Conservation (phyloP, 164 flowering plant species). For the Platanus orientalis region DNA sequence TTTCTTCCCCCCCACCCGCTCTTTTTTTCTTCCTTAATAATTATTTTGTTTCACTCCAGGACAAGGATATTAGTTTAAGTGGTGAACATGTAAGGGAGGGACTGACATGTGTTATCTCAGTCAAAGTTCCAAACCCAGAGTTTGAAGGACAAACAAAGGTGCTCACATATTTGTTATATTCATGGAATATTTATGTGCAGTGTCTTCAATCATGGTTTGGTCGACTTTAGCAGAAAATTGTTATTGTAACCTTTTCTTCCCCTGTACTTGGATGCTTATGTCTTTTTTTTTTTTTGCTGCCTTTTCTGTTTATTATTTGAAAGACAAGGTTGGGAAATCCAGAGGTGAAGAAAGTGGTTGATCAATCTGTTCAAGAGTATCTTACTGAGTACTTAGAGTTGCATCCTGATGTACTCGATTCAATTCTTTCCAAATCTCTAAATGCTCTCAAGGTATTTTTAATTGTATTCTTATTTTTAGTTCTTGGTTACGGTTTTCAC, state of each 20-base stretch:
- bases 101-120: slow-evolving; percentile 84
- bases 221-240: neutral
- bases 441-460: slow-evolving; percentile 84
- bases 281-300: neutral
- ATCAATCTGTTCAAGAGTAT: slow-evolving; percentile 82
- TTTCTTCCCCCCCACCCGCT: neutral
- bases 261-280: slow-evolving; percentile 4
- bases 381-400: slow-evolving; percentile 91
- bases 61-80: slow-evolving; percentile 83
- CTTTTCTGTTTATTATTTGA: slow-evolving; percentile 14
- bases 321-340: slow-evolving; percentile 99
- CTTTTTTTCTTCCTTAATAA: neutral
- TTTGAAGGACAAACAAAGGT: slow-evolving; percentile 99
- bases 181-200: neutral
- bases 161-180: slow-evolving; percentile 6
- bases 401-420: slow-evolving; percentile 95
- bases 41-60: slow-evolving; percentile 36
- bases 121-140: slow-evolving; percentile 95
- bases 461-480: neutral
- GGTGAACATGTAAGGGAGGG: slow-evolving; percentile 99
- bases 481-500: neutral
- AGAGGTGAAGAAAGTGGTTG: slow-evolving; percentile 93
- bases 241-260: too few relatives aligned
- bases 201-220: neutral
- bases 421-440: slow-evolving; percentile 79